Percentiles rank a stretch among this genome's conserved stretches.
These are phyloP conservation scores for Wallacemonas collosoma DNA, from an alignment of 208 protist species.

Conservation along the genomic window DNA sequence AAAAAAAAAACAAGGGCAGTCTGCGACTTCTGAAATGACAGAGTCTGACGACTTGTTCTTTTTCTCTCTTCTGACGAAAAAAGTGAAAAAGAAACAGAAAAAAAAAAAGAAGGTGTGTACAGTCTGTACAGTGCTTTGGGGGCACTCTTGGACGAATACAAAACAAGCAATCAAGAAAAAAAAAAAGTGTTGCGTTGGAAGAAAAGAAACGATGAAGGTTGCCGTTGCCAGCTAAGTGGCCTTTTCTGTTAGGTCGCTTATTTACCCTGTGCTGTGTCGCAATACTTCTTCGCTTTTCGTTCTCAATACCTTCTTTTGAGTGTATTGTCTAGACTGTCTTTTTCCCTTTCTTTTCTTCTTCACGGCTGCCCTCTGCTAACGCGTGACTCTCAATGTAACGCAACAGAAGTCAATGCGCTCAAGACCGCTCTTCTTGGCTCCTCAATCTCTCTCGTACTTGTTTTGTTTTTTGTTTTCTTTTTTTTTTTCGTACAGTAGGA, in stretches of 20 bases:
- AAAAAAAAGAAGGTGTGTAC: neutral
- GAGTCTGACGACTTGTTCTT: too few relatives aligned
- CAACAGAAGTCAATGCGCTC: too few relatives aligned
- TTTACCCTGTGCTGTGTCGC: neutral
- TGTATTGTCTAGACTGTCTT: neutral
- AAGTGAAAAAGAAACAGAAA: conserved; percentile 14
- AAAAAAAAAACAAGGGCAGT: too few relatives aligned
- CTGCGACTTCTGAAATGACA: too few relatives aligned
- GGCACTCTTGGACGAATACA: too few relatives aligned
- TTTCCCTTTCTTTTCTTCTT: conserved; percentile 19
- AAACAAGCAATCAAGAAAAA: neutral
- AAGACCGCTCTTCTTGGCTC: too few relatives aligned
- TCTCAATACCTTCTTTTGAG: neutral
- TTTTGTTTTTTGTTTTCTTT: conserved; percentile 19
- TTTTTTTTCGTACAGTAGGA: neutral
- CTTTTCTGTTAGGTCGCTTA: neutral
- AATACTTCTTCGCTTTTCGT: neutral
- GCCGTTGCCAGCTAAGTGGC: neutral
- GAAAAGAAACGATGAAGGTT: neutral
- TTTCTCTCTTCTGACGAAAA: neutral
- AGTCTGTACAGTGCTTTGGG: neutral
- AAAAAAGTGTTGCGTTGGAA: neutral
- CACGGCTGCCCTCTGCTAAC: neutral
- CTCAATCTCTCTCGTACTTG: neutral
- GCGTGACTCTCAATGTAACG: too few relatives aligned